Conservation (phyloP, 192 early-diverging fungal genomes). For the Mortierella alpina region DNA sequence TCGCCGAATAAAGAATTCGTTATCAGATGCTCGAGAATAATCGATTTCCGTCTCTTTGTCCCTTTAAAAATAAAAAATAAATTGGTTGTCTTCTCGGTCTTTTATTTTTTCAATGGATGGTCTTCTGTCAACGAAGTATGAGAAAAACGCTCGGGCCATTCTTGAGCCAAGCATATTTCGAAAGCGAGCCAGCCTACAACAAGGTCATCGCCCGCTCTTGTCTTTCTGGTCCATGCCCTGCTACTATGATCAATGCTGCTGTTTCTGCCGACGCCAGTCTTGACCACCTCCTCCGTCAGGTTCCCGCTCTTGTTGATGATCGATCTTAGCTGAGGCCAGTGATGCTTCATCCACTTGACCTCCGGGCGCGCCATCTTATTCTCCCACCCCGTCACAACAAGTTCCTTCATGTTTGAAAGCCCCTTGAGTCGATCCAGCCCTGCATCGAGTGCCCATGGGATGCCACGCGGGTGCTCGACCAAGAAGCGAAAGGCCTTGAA, state of each 20-base stretch:
- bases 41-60: no score
- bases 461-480: slow-evolving; percentile 3
- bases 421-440: slow-evolving; percentile 10
- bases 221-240: background rate
- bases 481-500: slow-evolving; percentile 5
- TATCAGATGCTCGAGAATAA: no score
- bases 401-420: slow-evolving; percentile 3
- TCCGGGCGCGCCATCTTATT: slow-evolving; percentile 26
- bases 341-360: slow-evolving; percentile 15
- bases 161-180: slow-evolving; percentile 25
- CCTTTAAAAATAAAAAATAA: no score
- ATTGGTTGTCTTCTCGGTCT: no score
- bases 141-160: slow-evolving; percentile 26
- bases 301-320: slow-evolving; percentile 12
- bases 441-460: slow-evolving; percentile 10
- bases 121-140: no score
- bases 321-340: slow-evolving; percentile 12
- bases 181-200: slow-evolving; percentile 33
- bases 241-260: background rate
- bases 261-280: background rate
- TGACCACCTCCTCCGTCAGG: background rate
- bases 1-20: no score
- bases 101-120: no score
- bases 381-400: slow-evolving; percentile 31
- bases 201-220: background rate